These are phyloP conservation scores for Candida berthetii DNA, from an alignment of 805 yeast species.

Conservation along the genomic window DNA sequence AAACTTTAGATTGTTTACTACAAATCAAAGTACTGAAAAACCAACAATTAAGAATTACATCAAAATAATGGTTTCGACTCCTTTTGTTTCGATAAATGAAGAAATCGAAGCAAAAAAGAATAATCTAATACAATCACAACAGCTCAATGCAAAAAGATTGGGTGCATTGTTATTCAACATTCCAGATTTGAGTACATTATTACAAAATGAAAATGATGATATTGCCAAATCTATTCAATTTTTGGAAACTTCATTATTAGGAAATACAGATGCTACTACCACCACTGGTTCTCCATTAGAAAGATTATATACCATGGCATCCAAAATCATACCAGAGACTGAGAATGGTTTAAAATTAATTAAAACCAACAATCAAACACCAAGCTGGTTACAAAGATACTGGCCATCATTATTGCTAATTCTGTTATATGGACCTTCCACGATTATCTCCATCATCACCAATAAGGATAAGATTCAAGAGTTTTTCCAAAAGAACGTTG, in stretches of 20 bases:
- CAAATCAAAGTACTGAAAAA: constrained; percentile 1
- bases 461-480: constrained; percentile 45
- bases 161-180: constrained; percentile 29
- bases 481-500: constrained; percentile 53
- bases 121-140: constrained; percentile 15
- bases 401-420: constrained; percentile 56
- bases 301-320: background rate
- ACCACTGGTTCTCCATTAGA: background rate
- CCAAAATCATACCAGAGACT: background rate
- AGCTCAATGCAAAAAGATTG: constrained; percentile 25
- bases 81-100: constrained; percentile 25
- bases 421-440: constrained; percentile 47
- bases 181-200: constrained; percentile 19
- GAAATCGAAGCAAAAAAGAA: constrained; percentile 21
- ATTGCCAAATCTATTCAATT: background rate
- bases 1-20: constrained; percentile 16
- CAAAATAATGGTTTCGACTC: constrained; percentile 27
- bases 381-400: constrained; percentile 40
- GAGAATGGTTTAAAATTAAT: background rate
- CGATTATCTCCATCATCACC: constrained; percentile 35
- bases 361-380: constrained; percentile 22
- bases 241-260: background rate
- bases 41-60: constrained; percentile 14
- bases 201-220: background rate
- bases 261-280: background rate